phyloP scores from a whole-genome alignment of 805 yeast species.

The Yamadazyma laniorum region DNA sequence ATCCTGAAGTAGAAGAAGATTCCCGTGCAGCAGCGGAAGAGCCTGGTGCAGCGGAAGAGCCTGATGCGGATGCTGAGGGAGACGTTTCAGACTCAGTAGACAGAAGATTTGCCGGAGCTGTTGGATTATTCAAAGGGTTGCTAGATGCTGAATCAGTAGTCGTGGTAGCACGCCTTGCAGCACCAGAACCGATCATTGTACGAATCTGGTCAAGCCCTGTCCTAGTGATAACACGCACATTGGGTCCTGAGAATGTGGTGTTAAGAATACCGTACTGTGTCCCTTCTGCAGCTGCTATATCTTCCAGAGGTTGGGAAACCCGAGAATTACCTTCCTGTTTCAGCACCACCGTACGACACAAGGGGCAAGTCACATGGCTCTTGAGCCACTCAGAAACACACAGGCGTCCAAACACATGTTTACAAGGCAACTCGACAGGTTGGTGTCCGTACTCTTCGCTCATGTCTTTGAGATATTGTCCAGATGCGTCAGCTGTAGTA shows the following conservation, averaged over 20 bases:
- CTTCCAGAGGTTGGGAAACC: not conserved
- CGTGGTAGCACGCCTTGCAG: not conserved
- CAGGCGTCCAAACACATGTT: conserved; percentile 81
- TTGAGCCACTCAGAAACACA: conserved; percentile 85
- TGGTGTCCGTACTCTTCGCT: conserved; percentile 43
- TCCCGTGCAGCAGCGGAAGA: not conserved
- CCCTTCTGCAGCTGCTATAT: not conserved
- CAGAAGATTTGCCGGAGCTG: too few relatives aligned
- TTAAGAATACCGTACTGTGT: conserved; percentile 1
- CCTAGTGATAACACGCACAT: conserved; percentile 9
- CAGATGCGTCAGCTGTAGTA: not conserved
- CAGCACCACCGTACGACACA: conserved; percentile 60
- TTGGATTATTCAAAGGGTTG: too few relatives aligned
- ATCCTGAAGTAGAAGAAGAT: not conserved
- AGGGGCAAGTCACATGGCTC: conserved; percentile 74
- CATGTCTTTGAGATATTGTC: conserved; percentile 17
- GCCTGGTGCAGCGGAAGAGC: not conserved
- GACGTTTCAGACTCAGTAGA: not conserved
- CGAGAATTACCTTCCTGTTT: not conserved
- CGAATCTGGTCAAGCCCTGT: conserved; percentile 10
- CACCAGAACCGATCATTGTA: not conserved
- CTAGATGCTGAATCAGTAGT: not conserved
- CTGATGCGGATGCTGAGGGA: not conserved
- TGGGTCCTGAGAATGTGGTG: conserved; percentile 5
- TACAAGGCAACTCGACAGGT: conserved; percentile 78